These are phyloP conservation scores for Nakazawaea laoshanensis DNA, from an alignment of 805 yeast genomes.

Conservation along the genomic window DNA sequence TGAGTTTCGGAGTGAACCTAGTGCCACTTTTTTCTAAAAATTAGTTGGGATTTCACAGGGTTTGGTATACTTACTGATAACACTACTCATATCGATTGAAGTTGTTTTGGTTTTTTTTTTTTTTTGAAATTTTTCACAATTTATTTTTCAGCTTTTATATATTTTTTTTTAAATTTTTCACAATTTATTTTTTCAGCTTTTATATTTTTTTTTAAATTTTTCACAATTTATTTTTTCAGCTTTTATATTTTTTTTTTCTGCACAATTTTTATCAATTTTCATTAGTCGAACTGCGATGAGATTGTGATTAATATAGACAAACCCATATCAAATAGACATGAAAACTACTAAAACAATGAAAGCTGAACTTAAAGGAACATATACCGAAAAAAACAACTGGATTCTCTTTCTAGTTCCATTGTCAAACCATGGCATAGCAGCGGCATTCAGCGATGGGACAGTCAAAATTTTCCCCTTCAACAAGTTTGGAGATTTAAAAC, in stretches of 20 bases:
- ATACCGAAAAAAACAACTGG: constrained; percentile 36
- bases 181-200: constrained; percentile 1
- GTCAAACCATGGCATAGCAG: constrained; percentile 27
- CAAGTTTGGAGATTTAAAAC: constrained; percentile 15
- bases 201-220: no score
- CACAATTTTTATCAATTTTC: background rate
- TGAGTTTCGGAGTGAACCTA: constrained; percentile 56
- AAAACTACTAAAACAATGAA: constrained; percentile 1
- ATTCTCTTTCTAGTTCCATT: constrained; percentile 30
- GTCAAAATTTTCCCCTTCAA: constrained; percentile 29
- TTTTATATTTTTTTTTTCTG: background rate
- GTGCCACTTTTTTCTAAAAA: constrained; percentile 40
- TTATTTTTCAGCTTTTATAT: background rate
- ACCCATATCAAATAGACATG: background rate
- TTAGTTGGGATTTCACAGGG: background rate
- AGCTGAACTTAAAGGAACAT: constrained; percentile 12
- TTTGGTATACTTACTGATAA: constrained; percentile 25
- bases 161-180: no score
- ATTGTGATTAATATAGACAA: background rate
- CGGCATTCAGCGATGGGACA: constrained; percentile 40
- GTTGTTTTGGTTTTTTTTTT: background rate
- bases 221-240: no score
- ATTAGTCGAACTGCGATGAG: no score
- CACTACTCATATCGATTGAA: constrained; percentile 31
- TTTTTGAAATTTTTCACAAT: background rate